Conservation (phyloP, 2,329 filamentous ascomycete species). For the Pseudovirgaria hyperparasitica region DNA sequence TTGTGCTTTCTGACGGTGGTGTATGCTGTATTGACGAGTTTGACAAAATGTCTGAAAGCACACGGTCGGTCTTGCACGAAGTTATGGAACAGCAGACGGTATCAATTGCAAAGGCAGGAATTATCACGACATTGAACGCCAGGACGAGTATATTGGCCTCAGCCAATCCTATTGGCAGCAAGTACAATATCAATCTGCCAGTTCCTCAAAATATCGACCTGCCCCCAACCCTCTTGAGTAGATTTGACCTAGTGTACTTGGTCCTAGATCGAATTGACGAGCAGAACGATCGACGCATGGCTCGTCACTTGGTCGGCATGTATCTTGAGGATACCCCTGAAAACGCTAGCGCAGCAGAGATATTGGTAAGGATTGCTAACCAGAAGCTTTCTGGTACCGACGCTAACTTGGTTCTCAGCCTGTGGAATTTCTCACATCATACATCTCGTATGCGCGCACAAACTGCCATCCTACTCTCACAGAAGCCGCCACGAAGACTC, state of each 20-base stretch:
- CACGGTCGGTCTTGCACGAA: constrained; percentile 63
- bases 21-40: constrained; percentile 72
- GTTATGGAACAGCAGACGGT: constrained; percentile 75
- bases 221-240: constrained; percentile 82
- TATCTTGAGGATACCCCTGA: constrained; percentile 92
- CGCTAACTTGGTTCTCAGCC: too few relatives aligned
- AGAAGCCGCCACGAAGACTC: constrained; percentile 64
- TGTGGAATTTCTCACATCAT: constrained; percentile 88
- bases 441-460: constrained; percentile 90
- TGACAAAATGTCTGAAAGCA: constrained; percentile 68
- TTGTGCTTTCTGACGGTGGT: constrained; percentile 62
- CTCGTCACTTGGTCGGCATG: constrained; percentile 87
- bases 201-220: constrained; percentile 98
- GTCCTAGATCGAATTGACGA: constrained; percentile 92
- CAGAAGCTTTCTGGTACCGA: constrained; percentile 4
- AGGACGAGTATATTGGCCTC: constrained; percentile 92
- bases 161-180: constrained; percentile 94
- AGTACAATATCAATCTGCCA: constrained; percentile 90
- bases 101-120: constrained; percentile 65
- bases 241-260: constrained; percentile 94
- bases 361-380: too few relatives aligned
- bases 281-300: constrained; percentile 73
- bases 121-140: constrained; percentile 83
- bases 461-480: constrained; percentile 76
- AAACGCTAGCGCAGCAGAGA: constrained; percentile 64